A percentile compares a stretch with the other conserved stretches of the same genome.
Conservation (phyloP, 768 basidiomycete genomes). For the Boletus rubroflammeus region DNA sequence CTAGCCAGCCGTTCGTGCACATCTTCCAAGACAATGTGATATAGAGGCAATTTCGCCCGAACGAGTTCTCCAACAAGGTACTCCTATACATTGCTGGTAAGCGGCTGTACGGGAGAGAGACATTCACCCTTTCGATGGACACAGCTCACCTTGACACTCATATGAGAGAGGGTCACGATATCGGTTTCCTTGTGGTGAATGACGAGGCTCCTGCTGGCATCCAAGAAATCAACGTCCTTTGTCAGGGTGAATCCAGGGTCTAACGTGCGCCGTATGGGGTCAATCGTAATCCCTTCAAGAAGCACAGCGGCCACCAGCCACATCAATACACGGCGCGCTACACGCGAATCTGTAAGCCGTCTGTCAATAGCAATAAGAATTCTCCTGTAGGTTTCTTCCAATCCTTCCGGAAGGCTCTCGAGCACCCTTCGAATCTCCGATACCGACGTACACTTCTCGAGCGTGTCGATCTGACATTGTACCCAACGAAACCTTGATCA, state of each 20-base stretch:
- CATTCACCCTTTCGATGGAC: too few relatives aligned
- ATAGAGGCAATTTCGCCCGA: neutral
- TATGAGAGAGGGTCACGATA: constrained; percentile 9
- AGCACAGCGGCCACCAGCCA: constrained; percentile 14
- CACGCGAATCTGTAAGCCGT: neutral
- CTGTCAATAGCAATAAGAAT: constrained; percentile 14
- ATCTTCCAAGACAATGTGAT: constrained; percentile 9
- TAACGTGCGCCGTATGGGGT: neutral
- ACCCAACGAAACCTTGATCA: constrained; percentile 15
- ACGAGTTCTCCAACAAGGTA: constrained; percentile 12
- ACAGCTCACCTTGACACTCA: constrained; percentile 15
- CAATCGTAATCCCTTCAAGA: constrained; percentile 6
- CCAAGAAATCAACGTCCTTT: neutral
- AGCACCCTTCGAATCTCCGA: constrained; percentile 2
- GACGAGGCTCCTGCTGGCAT: constrained; percentile 5
- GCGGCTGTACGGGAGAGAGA: neutral
- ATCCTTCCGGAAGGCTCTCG: constrained; percentile 10
- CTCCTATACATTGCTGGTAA: neutral
- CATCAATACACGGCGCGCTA: constrained; percentile 4
- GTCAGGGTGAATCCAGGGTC: neutral
- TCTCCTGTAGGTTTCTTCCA: constrained; percentile 23
- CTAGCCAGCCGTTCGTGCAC: constrained; percentile 4
- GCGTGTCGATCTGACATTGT: constrained; percentile 15
- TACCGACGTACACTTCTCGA: neutral
- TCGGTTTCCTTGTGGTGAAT: constrained; percentile 9